phyloP scores from a whole-genome alignment of 2,329 filamentous ascomycete species.

The Claviceps spartinae region DNA sequence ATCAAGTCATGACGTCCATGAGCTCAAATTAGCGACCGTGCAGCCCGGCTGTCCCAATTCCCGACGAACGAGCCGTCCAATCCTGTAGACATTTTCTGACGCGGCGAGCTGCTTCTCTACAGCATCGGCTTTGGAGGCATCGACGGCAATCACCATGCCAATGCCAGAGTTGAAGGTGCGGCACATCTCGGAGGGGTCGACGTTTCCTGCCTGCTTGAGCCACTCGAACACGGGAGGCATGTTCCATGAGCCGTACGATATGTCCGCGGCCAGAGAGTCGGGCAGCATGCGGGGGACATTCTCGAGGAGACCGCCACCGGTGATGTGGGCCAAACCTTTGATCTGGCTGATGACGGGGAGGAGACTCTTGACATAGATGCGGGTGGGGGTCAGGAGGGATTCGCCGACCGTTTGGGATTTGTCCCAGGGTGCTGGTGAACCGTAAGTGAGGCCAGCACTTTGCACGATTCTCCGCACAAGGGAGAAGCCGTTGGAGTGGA shows the following conservation, averaged over 20 bases:
- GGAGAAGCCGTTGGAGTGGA: conserved; percentile 95
- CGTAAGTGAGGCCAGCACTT: conserved; percentile 55
- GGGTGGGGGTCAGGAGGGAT: conserved; percentile 74
- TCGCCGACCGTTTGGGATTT: conserved; percentile 49
- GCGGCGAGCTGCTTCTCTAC: conserved; percentile 47
- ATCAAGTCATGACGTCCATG: conserved; percentile 13
- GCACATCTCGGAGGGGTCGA: conserved; percentile 68
- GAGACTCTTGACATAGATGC: conserved; percentile 81
- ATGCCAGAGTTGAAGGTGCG: conserved; percentile 90
- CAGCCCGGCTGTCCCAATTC: conserved; percentile 23
- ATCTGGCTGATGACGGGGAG: conserved; percentile 55
- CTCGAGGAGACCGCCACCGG: conserved; percentile 81
- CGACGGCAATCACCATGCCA: conserved; percentile 84
- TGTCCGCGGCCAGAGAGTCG: conserved; percentile 58
- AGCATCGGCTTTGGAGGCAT: conserved; percentile 44
- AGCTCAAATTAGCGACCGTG: conserved; percentile 20
- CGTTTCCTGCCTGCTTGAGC: conserved; percentile 62
- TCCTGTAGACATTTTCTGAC: conserved; percentile 59
- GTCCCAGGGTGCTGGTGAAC: conserved; percentile 66
- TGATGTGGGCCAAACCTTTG: conserved; percentile 95
- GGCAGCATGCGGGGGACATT: conserved; percentile 94
- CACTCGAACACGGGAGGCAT: conserved; percentile 73
- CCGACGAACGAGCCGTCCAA: conserved; percentile 58
- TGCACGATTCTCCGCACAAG: conserved; percentile 85
- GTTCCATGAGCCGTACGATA: conserved; percentile 65